A percentile compares a stretch with the other conserved stretches of the same genome.
Conservation (phyloP, 257 asterid species). For the Scutellaria minor region DNA sequence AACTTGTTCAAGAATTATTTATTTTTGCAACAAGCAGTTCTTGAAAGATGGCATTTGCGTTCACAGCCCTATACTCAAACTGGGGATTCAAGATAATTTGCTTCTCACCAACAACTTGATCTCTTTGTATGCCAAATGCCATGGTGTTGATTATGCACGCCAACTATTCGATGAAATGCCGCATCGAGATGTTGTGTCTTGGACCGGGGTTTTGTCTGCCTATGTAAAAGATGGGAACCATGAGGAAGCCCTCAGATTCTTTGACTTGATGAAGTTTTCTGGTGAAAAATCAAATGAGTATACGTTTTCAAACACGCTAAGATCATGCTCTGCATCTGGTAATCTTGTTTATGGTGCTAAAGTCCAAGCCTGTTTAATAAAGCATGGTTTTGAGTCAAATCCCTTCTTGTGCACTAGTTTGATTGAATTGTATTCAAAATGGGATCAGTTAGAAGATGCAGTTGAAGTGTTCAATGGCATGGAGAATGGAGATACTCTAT, state of each 20-base stretch:
- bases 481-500: conserved; percentile 36
- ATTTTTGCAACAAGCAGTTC: conserved; percentile 41
- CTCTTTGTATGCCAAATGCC: conserved; percentile 36
- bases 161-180: conserved; percentile 48
- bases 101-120: conserved; percentile 40
- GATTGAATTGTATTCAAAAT: conserved; percentile 43
- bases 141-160: conserved; percentile 37
- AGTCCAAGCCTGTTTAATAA: conserved; percentile 37
- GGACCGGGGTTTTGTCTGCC: conserved; percentile 45
- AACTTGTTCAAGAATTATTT: conserved; percentile 39
- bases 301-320: conserved; percentile 40
- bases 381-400: conserved; percentile 41
- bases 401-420: conserved; percentile 38
- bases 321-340: conserved; percentile 37
- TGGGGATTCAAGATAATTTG: conserved; percentile 42
- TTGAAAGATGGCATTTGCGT: conserved; percentile 47
- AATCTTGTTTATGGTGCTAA: conserved; percentile 23
- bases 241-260: conserved; percentile 39
- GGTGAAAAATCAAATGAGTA: conserved; percentile 42
- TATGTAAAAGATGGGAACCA: conserved; percentile 39
- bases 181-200: conserved; percentile 41
- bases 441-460: conserved; percentile 25
- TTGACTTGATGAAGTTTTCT: conserved; percentile 34
- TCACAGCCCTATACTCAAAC: conserved; percentile 46
- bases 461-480: conserved; percentile 37